Evolutionary conservation across 306 rosid species (phyloP).

Genomic region (Acacia crassicarpa): DNA sequence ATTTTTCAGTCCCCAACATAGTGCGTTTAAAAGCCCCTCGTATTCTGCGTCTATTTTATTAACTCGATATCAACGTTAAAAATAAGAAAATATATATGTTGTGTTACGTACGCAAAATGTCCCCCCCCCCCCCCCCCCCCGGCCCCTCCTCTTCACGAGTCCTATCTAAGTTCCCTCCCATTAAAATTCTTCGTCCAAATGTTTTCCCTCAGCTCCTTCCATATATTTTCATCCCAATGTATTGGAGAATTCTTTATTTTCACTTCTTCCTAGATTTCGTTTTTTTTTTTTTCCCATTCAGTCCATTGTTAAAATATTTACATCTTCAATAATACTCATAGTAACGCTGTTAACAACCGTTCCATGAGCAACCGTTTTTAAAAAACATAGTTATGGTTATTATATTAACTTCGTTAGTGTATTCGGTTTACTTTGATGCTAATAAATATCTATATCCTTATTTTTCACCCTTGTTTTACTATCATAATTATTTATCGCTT

Average conservation of each 20-base stretch:
- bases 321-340: too few relatives aligned
- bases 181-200: background rate
- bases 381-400: too few relatives aligned
- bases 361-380: too few relatives aligned
- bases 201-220: background rate
- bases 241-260: background rate
- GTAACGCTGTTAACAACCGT: too few relatives aligned
- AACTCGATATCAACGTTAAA: background rate
- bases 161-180: background rate
- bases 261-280: background rate
- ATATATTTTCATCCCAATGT: background rate
- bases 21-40: background rate
- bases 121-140: conserved; percentile 14
- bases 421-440: too few relatives aligned
- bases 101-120: conserved; percentile 43
- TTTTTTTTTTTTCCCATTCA: too few relatives aligned
- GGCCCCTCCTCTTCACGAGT: too few relatives aligned
- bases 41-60: background rate
- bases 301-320: too few relatives aligned
- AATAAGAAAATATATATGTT: background rate
- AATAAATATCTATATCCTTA: too few relatives aligned
- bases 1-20: background rate
- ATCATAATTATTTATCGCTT: too few relatives aligned
- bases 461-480: too few relatives aligned
- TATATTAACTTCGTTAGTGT: too few relatives aligned